Evolutionary conservation across 1,139 yeast species (phyloP).

Genomic region (Yamadazyma taylorii): DNA sequence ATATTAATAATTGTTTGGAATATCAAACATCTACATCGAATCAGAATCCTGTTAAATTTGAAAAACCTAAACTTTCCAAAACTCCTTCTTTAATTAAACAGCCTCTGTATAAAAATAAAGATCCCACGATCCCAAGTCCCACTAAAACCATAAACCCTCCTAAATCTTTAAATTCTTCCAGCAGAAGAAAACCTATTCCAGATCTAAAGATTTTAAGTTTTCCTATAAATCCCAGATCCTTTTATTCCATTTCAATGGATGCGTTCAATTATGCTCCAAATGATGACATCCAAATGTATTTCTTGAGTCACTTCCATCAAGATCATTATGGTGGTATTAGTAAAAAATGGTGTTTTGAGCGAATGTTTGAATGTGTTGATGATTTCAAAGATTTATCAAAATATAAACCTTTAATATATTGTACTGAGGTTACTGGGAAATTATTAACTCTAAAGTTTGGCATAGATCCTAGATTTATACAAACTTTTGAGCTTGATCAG

Average conservation of each 20-base stretch:
- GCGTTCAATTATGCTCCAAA: slow-evolving; percentile 62
- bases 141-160: slow-evolving; percentile 18
- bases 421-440: slow-evolving; percentile 67
- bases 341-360: slow-evolving; percentile 64
- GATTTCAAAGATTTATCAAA: slow-evolving; percentile 44
- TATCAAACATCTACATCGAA: slow-evolving; percentile 4
- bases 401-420: slow-evolving; percentile 50
- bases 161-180: slow-evolving; percentile 16
- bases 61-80: slow-evolving; percentile 5
- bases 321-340: slow-evolving; percentile 91
- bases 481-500: slow-evolving; percentile 45
- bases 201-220: slow-evolving; percentile 53
- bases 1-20: slow-evolving; percentile 13
- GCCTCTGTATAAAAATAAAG: slow-evolving; percentile 18
- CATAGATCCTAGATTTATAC: slow-evolving; percentile 53
- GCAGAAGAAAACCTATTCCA: slow-evolving; percentile 43
- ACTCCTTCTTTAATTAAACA: slow-evolving; percentile 10
- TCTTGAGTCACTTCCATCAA: slow-evolving; percentile 82
- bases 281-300: slow-evolving; percentile 48
- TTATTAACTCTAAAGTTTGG: slow-evolving; percentile 55
- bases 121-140: slow-evolving; percentile 10
- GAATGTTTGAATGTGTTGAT: slow-evolving; percentile 32
- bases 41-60: background rate
- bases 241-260: slow-evolving; percentile 56
- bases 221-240: slow-evolving; percentile 18